Evolutionary conservation across 495 filamentous ascomycete genomes (phyloP).

Genomic region (Amorphotheca resinae): DNA sequence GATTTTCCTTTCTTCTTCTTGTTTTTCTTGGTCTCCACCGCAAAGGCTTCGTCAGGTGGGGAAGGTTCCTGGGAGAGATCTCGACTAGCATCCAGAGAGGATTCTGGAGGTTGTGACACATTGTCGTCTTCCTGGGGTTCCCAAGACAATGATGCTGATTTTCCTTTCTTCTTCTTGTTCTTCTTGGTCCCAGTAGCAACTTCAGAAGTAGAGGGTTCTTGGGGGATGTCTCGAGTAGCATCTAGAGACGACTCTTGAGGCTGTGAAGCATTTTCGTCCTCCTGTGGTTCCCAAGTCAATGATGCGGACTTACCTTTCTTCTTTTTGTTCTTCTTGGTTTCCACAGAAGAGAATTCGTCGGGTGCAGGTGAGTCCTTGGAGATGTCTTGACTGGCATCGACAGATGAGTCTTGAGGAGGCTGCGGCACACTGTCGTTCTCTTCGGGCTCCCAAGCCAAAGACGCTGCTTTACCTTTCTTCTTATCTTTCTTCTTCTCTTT

Average conservation of each 20-base stretch:
- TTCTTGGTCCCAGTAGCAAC: slow-evolving; percentile 5
- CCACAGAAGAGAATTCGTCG: slow-evolving; percentile 3
- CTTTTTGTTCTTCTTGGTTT: slow-evolving; percentile 20
- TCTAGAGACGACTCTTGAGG: background rate
- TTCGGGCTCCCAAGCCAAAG: slow-evolving; percentile 16
- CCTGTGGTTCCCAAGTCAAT: slow-evolving; percentile 16
- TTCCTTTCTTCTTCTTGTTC: slow-evolving; percentile 28
- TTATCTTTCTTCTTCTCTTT: slow-evolving; percentile 30
- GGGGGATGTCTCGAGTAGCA: slow-evolving; percentile 1
- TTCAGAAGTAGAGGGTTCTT: slow-evolving; percentile 2
- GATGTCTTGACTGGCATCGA: slow-evolving; percentile 1
- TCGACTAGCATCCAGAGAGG: background rate
- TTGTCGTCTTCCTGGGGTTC: slow-evolving; percentile 13
- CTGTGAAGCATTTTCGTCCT: background rate
- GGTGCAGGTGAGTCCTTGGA: slow-evolving; percentile 3
- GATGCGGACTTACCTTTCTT: slow-evolving; percentile 24
- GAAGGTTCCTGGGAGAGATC: slow-evolving; percentile 6
- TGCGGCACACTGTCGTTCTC: background rate
- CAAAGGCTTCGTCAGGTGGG: slow-evolving; percentile 1
- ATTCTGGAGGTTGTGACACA: background rate
- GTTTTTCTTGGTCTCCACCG: slow-evolving; percentile 25
- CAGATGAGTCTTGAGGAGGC: background rate
- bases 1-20: slow-evolving; percentile 29
- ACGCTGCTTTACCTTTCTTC: slow-evolving; percentile 24
- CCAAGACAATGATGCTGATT: slow-evolving; percentile 13